These are phyloP conservation scores for Apophysomyces trapeziformis DNA, from an alignment of 371 early-diverging fungal species.

Conservation along the genomic window DNA sequence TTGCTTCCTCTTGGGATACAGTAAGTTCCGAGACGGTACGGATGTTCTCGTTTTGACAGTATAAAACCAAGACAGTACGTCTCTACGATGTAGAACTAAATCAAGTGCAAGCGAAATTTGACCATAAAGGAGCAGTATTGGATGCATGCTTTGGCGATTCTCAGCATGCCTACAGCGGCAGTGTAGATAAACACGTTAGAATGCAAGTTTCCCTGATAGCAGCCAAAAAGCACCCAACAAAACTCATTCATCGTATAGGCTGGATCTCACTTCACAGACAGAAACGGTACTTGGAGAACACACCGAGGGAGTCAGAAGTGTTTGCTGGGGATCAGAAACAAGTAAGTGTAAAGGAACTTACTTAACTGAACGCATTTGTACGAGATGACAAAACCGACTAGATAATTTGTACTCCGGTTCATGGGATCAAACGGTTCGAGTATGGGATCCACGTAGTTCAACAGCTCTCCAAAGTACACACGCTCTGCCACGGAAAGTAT, in stretches of 20 bases:
- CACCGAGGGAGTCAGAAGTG: constrained; percentile 61
- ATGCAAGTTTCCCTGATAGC: constrained; percentile 43
- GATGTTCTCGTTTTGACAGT: not conserved
- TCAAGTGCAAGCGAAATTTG: constrained; percentile 54
- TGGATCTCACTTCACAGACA: constrained; percentile 54
- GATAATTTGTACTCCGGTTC: constrained; percentile 78
- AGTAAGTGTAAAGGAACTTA: constrained; percentile 31
- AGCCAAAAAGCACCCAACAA: not conserved
- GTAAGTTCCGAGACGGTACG: constrained; percentile 41
- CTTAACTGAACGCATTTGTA: not conserved
- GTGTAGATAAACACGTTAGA: constrained; percentile 68
- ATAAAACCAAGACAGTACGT: constrained; percentile 56
- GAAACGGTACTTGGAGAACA: constrained; percentile 57
- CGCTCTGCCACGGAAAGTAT: constrained; percentile 66
- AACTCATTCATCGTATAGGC: constrained; percentile 30
- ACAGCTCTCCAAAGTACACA: constrained; percentile 43
- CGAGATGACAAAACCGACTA: constrained; percentile 22
- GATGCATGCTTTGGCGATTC: constrained; percentile 70
- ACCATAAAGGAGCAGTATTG: constrained; percentile 73
- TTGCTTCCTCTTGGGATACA: constrained; percentile 91
- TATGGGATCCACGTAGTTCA: constrained; percentile 77
- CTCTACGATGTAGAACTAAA: constrained; percentile 80
- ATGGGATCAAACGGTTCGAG: constrained; percentile 87
- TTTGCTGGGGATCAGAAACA: constrained; percentile 64
- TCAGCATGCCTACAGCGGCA: constrained; percentile 67